phyloP scores from a whole-genome alignment of 441 rosid genomes.

The Gossypium laxum region DNA sequence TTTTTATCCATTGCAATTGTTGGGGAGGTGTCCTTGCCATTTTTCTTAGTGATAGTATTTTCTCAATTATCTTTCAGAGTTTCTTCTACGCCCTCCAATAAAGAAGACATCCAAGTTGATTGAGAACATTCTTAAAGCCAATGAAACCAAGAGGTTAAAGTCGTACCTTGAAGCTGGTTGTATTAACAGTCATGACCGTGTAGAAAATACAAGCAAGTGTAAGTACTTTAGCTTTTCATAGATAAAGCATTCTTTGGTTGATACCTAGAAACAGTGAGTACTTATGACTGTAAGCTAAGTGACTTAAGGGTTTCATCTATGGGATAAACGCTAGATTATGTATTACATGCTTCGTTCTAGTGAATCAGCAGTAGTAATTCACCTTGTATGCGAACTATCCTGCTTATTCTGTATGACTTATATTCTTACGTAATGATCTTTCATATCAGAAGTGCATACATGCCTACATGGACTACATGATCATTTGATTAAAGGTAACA shows the following conservation, averaged over 20 bases:
- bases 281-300: background rate
- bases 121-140: conserved; percentile 39
- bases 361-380: background rate
- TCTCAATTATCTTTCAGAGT: conserved; percentile 26
- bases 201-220: conserved; percentile 57
- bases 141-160: conserved; percentile 51
- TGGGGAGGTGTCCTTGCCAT: background rate
- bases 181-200: conserved; percentile 31
- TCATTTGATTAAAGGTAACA: conserved; percentile 49
- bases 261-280: background rate
- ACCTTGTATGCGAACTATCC: background rate
- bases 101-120: conserved; percentile 39
- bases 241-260: background rate
- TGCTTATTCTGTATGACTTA: background rate
- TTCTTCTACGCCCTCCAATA: conserved; percentile 54
- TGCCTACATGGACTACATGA: conserved; percentile 46
- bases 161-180: conserved; percentile 55
- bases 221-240: conserved; percentile 20
- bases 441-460: conserved; percentile 43
- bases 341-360: background rate
- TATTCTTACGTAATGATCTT: background rate
- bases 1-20: background rate
- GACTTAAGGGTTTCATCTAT: background rate
- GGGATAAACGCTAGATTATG: background rate
- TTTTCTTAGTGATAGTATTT: background rate